Percentiles rank a stretch among this genome's conserved stretches.
Conservation (phyloP, 148 eudicot species). For the Vaccinium darrowii region DNA sequence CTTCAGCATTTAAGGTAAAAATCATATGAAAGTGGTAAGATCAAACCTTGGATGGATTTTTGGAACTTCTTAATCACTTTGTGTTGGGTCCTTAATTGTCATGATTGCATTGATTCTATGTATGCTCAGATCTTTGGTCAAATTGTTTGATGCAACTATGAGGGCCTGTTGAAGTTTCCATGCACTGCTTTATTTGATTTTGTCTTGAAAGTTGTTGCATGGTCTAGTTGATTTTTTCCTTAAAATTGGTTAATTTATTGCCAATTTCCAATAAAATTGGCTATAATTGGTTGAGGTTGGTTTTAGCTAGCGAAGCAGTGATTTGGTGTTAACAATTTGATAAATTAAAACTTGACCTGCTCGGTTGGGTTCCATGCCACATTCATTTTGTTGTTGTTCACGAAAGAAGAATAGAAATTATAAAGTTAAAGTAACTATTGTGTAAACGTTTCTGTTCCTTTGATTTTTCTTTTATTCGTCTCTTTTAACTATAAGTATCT, state of each 20-base stretch:
- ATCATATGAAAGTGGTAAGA: neutral
- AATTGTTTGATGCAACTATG: neutral
- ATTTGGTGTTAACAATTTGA: neutral
- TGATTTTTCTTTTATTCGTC: neutral
- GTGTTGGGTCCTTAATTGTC: neutral
- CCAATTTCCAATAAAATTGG: too few species aligned
- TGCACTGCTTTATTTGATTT: neutral
- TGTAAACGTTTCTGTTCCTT: neutral
- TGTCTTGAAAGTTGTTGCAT: too few species aligned
- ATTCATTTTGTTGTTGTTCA: neutral
- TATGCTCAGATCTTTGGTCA: neutral
- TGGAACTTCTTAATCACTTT: neutral
- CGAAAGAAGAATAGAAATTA: neutral
- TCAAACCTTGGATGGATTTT: neutral
- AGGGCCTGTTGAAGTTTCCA: neutral
- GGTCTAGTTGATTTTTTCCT: too few species aligned
- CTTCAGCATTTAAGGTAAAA: neutral
- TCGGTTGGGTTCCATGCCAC: neutral
- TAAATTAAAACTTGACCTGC: neutral
- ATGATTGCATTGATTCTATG: conserved; percentile 3
- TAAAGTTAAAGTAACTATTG: neutral
- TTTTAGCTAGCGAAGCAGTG: neutral
- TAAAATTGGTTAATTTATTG: neutral
- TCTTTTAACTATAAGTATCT: neutral
- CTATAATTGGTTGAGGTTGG: conserved; percentile 8